Evolutionary conservation across 495 filamentous ascomycete genomes (phyloP).

Genomic region (Copromyces sp.): DNA sequence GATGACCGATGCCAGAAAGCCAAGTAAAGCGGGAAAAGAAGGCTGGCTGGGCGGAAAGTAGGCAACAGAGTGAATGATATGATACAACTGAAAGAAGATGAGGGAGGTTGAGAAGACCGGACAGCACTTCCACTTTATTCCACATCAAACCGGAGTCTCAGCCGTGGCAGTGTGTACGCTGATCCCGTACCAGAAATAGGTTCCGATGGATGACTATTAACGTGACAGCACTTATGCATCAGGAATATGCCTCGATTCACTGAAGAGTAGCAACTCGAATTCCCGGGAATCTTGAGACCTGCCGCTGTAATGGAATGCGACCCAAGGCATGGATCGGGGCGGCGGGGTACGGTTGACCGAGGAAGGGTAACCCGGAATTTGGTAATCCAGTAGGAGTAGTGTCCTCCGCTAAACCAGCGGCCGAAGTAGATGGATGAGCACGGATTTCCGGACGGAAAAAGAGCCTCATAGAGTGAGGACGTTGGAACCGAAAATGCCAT

Average conservation of each 20-base stretch:
- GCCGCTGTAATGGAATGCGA: slow-evolving; percentile 19
- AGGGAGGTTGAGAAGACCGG: not conserved
- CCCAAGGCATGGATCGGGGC: slow-evolving; percentile 8
- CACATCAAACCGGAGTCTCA: not conserved
- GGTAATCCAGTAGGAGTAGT: slow-evolving; percentile 4
- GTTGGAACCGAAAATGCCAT: not conserved
- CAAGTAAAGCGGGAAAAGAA: not conserved
- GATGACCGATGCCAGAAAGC: not conserved
- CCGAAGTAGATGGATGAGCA: not conserved
- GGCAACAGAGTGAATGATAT: not conserved
- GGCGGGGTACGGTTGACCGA: slow-evolving; percentile 3
- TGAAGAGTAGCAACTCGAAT: slow-evolving; percentile 1
- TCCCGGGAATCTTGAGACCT: slow-evolving; percentile 6
- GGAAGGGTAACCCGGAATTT: slow-evolving; percentile 13
- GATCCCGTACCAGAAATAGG: not conserved
- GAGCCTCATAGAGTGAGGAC: not conserved
- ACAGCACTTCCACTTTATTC: slow-evolving; percentile 2
- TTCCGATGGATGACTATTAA: not conserved
- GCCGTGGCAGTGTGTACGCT: not conserved
- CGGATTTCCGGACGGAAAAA: not conserved
- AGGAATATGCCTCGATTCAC: not conserved
- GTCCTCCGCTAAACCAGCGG: not conserved
- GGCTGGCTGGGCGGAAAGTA: not conserved
- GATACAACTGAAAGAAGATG: not conserved
- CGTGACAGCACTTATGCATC: not conserved